Evolutionary conservation across 805 yeast species (phyloP).

Genomic region (Suhomyces emberorum): DNA sequence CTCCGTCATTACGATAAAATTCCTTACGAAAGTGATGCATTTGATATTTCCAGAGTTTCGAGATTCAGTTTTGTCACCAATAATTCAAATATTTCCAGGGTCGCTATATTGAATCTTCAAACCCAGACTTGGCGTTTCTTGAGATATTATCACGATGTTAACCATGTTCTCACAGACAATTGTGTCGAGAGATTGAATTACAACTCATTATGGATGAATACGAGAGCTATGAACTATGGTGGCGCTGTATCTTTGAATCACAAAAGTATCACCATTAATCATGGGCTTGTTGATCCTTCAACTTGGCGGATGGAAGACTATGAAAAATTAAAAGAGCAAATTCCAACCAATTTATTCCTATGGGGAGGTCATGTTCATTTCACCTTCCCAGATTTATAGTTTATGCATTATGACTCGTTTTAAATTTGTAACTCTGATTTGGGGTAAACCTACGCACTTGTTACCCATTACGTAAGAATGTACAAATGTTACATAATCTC

Average conservation of each 20-base stretch:
- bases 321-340: slow-evolving; percentile 14
- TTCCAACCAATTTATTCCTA: slow-evolving; percentile 21
- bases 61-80: slow-evolving; percentile 25
- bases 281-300: slow-evolving; percentile 31
- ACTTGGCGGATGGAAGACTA: slow-evolving; percentile 31
- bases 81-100: slow-evolving; percentile 28
- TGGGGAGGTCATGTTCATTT: slow-evolving; percentile 36
- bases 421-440: too few relatives aligned
- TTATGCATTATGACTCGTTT: background rate
- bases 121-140: slow-evolving; percentile 42
- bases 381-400: slow-evolving; percentile 35
- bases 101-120: slow-evolving; percentile 34
- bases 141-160: slow-evolving; percentile 30
- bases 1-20: slow-evolving; percentile 28
- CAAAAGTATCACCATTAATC: slow-evolving; percentile 34
- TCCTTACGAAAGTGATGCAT: slow-evolving; percentile 30
- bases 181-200: slow-evolving; percentile 17
- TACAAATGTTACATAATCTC: slow-evolving; percentile 9
- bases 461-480: too few relatives aligned
- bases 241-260: slow-evolving; percentile 33
- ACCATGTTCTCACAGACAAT: slow-evolving; percentile 21
- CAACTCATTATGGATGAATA: slow-evolving; percentile 22
- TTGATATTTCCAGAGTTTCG: slow-evolving; percentile 33
- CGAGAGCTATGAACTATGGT: slow-evolving; percentile 28
- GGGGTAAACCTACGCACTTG: too few relatives aligned